A percentile compares a stretch with the other conserved stretches of the same genome.
Conservation (phyloP, 202 grass and related monocot species). For the Carex arenaria region DNA sequence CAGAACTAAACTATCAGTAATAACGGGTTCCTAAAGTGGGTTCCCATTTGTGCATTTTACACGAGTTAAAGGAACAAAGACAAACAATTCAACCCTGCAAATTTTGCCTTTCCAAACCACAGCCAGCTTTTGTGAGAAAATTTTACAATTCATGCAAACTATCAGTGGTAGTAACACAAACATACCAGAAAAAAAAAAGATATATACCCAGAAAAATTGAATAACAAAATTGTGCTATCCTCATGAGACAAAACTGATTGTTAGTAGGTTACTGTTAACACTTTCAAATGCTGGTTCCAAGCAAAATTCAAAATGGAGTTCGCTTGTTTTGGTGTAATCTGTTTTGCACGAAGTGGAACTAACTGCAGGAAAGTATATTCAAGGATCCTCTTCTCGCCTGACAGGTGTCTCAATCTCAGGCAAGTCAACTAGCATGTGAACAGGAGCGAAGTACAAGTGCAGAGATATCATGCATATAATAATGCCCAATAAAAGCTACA, state of each 20-base stretch:
- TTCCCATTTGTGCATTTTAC: too few species aligned
- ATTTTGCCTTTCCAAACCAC: too few species aligned
- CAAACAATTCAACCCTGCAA: too few species aligned
- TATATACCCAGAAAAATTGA: background rate
- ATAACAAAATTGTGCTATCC: background rate
- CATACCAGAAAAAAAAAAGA: background rate
- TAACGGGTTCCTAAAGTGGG: too few species aligned
- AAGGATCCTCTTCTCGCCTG: slow-evolving; percentile 16
- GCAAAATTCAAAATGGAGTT: background rate
- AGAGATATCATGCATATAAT: slow-evolving; percentile 44
- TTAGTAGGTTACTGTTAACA: background rate
- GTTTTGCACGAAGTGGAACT: background rate
- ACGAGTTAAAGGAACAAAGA: too few species aligned
- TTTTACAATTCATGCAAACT: background rate
- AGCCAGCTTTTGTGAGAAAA: background rate
- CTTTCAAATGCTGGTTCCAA: background rate
- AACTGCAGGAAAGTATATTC: background rate
- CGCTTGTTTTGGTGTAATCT: background rate
- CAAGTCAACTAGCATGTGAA: slow-evolving; percentile 30
- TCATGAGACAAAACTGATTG: background rate
- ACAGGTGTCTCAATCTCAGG: slow-evolving; percentile 4
- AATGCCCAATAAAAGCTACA: slow-evolving; percentile 49
- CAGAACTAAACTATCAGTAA: too few species aligned
- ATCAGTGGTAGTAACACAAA: background rate
- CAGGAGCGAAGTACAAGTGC: slow-evolving; percentile 47